Base-by-base conservation (phyloP, 2,329 filamentous ascomycete species). In the Colletotrichum simmondsii region DNA sequence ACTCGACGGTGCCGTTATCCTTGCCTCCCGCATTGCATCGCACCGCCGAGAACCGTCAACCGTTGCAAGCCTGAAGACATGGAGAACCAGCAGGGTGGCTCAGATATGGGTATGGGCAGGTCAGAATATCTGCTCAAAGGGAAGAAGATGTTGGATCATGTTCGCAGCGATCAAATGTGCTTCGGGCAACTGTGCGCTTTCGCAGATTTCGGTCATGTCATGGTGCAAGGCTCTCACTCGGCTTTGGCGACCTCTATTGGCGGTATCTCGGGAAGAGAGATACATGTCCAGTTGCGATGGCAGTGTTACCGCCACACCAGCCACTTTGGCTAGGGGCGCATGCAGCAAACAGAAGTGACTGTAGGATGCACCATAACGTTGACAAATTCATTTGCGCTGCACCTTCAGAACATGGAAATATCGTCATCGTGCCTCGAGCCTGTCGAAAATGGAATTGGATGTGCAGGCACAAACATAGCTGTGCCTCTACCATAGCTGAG, bases 1-100 rank as follows among this genome's bases (percentile, higher is more conserved):
- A 65, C 46, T 67, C 32, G 60, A 73, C 69, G 64, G 72, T 73
- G 69, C 65, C 60, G 52, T 30, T 54, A 74, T 71, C 73, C 73
- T 67, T 71, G 73, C 35, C 62, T 74, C 73, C 71, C 71, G 73
- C 69, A 67, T 65, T 62, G 65, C 72, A 67, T 63, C 70, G 65
- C 60, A 73, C 71, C 68, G 65, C 54, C 37, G 54, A 59, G 62
- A 67, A 69, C 70, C 65, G 53, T 73, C 63, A 58, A 64, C 58
- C 65, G 53, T 74, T 73, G 65, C 56, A 62, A 73, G 59, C 42
- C 42, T 72, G 42, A 35, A 68, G 37, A 56, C 32, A 35, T 28
- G 66, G 52, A 65, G 54, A 49, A 42, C 64, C 57, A 63, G 49
- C 24, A 63, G 22, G 52, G 37, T 61, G 63, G 63, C 66, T 32